Evolutionary conservation across 352 stramenopile species (phyloP).

Genomic region (Phytophthora multivora): DNA sequence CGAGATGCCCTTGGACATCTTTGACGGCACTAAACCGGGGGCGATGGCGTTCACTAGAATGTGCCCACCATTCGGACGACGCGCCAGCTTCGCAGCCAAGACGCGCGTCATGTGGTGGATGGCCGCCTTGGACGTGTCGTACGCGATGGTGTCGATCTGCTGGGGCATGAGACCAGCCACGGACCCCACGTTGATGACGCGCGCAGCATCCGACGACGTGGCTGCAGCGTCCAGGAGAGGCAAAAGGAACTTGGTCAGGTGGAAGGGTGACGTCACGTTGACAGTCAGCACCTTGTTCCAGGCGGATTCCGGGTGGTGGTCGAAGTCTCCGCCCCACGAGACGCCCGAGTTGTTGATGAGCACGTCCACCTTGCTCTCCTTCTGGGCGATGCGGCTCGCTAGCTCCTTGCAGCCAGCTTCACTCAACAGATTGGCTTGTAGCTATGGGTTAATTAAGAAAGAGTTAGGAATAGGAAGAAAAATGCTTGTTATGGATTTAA

Average conservation of each 20-base stretch:
- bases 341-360: constrained; percentile 95
- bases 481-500: neutral
- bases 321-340: constrained; percentile 51
- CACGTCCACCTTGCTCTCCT: constrained; percentile 85
- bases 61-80: constrained; percentile 72
- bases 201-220: constrained; percentile 51
- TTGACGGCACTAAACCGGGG: constrained; percentile 90
- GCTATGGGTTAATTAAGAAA: constrained; percentile 14
- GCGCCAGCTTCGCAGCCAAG: constrained; percentile 90
- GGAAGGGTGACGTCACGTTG: constrained; percentile 96
- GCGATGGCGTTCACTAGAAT: constrained; percentile 96
- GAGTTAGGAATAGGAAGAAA: neutral
- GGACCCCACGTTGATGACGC: constrained; percentile 82
- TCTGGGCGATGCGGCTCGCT: constrained; percentile 77
- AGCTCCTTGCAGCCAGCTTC: constrained; percentile 46
- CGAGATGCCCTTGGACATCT: constrained; percentile 90
- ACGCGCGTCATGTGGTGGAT: constrained; percentile 95
- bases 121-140: constrained; percentile 95
- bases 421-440: constrained; percentile 44
- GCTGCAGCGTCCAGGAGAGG: constrained; percentile 85
- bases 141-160: constrained; percentile 90
- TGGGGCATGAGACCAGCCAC: constrained; percentile 85
- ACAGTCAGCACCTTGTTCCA: constrained; percentile 95
- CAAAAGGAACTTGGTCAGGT: constrained; percentile 91
- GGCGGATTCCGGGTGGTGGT: constrained; percentile 50